Conservation (phyloP, 164 flowering plant genomes). For the Stephania cephalantha region DNA sequence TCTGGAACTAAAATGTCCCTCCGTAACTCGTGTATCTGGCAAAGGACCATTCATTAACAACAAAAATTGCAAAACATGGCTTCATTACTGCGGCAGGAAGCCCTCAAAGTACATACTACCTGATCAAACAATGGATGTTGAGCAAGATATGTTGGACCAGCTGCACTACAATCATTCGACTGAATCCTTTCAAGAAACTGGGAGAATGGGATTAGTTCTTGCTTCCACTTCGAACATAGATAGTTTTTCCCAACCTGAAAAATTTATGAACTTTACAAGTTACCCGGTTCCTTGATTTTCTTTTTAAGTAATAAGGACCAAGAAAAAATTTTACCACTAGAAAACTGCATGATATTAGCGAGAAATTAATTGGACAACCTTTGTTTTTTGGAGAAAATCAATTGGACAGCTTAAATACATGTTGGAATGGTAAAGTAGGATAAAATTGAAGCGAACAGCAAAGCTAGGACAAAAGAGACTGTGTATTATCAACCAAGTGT, state of each 20-base stretch:
- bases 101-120: constrained; percentile 26
- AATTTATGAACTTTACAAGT: constrained; percentile 9
- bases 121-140: constrained; percentile 97
- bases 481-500: background rate
- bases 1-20: constrained; percentile 84
- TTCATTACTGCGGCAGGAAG: background rate
- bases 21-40: constrained; percentile 70
- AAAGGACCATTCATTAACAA: constrained; percentile 5
- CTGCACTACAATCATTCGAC: constrained; percentile 30
- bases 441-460: background rate
- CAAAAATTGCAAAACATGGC: background rate
- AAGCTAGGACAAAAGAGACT: background rate
- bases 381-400: background rate
- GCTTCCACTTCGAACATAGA: constrained; percentile 85
- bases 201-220: constrained; percentile 85
- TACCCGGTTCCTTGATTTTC: background rate
- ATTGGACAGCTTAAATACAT: background rate
- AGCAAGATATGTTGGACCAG: constrained; percentile 72
- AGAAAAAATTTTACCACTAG: background rate
- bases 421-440: background rate
- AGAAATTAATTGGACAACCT: background rate
- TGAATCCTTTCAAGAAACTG: constrained; percentile 80
- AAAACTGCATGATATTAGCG: background rate
- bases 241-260: constrained; percentile 91
- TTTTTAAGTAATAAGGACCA: background rate